Conservation (phyloP, 208 protist genomes). For the Wallacemonas sp. region DNA sequence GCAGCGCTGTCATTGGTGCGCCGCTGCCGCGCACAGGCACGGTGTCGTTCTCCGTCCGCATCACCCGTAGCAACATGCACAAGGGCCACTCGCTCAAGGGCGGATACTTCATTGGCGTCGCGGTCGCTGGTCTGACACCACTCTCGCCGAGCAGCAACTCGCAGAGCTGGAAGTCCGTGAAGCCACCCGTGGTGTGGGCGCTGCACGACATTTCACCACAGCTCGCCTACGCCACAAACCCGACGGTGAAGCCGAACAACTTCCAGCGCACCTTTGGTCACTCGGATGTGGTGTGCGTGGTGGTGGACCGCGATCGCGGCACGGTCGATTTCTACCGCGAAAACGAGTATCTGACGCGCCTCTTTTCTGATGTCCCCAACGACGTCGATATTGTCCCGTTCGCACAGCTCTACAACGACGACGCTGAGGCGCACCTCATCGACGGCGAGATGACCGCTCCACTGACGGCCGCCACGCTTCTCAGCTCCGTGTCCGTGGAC, state of each 20-base stretch:
- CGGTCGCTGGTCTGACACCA: constrained; percentile 60
- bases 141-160: constrained; percentile 81
- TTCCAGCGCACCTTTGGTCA: constrained; percentile 89
- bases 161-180: constrained; percentile 86
- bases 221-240: constrained; percentile 88
- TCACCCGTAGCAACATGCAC: constrained; percentile 72
- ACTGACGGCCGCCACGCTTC: constrained; percentile 70
- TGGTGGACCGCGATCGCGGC: constrained; percentile 72
- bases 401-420: constrained; percentile 93
- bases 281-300: constrained; percentile 76
- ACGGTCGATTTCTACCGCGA: constrained; percentile 88
- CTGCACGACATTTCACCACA: constrained; percentile 90
- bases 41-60: constrained; percentile 83
- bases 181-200: constrained; percentile 89
- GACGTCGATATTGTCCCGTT: constrained; percentile 88
- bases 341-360: constrained; percentile 79
- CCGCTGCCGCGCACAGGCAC: constrained; percentile 76
- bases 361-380: constrained; percentile 81
- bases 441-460: constrained; percentile 81
- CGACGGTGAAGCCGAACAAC: constrained; percentile 87
- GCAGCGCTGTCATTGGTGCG: constrained; percentile 85
- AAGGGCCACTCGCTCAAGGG: constrained; percentile 90
- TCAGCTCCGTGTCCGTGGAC: constrained; percentile 81
- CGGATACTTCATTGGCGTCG: constrained; percentile 89
- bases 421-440: constrained; percentile 69